Percentiles rank a stretch among this genome's conserved stretches.
Conservation (phyloP, 441 rosid genomes). For the Pelargonium cotyledonis region DNA sequence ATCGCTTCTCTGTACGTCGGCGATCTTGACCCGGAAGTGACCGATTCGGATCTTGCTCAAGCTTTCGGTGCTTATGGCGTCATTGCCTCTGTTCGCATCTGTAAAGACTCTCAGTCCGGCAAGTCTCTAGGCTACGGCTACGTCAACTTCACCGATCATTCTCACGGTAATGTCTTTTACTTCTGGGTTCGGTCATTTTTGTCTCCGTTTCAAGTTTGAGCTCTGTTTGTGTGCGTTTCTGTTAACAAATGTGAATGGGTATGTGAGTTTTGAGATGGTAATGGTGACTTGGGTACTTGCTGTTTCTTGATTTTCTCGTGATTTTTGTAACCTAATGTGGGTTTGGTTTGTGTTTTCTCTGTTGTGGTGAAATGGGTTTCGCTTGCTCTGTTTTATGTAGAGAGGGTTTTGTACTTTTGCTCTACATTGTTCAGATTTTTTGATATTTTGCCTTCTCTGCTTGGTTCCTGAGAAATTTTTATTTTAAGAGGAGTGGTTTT, state of each 20-base stretch:
- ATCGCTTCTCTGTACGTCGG: conserved; percentile 42
- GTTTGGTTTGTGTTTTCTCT: neutral
- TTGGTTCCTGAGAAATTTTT: conserved; percentile 1
- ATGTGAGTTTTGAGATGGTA: neutral
- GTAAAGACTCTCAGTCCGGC: conserved; percentile 32
- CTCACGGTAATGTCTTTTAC: conserved; percentile 27
- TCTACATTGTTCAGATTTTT: neutral
- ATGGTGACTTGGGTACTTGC: neutral
- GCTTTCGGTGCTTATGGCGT: conserved; percentile 25
- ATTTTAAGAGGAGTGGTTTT: neutral
- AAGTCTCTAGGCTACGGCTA: conserved; percentile 43
- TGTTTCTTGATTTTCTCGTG: too few relatives aligned
- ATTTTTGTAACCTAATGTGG: neutral
- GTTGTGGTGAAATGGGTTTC: neutral
- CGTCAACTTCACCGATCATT: conserved; percentile 36
- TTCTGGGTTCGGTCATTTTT: neutral
- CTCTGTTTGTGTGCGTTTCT: neutral
- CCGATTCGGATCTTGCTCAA: conserved; percentile 27
- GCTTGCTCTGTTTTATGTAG: neutral
- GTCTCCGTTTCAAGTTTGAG: too few relatives aligned
- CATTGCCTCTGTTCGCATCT: conserved; percentile 33
- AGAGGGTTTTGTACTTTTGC: neutral
- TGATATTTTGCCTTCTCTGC: neutral
- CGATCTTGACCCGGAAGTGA: conserved; percentile 40
- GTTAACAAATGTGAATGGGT: neutral